Conservation (phyloP, 1,284 basidiomycete species). For the Dichomitus squalens region DNA sequence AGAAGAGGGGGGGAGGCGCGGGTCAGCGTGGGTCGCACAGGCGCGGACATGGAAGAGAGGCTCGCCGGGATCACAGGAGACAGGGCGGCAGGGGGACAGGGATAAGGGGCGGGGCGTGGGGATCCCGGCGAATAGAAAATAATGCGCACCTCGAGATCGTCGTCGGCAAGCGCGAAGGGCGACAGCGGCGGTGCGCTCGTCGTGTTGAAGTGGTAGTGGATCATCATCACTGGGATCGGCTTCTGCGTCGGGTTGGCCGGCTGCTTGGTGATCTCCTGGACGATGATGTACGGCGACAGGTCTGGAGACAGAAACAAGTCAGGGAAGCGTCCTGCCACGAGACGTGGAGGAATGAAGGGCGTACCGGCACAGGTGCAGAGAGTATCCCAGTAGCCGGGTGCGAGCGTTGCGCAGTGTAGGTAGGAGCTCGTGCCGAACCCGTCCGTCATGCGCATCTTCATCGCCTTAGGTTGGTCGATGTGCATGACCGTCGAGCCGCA, state of each 20-base stretch:
- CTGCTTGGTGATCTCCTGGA: constrained; percentile 52
- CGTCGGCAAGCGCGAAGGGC: constrained; percentile 15
- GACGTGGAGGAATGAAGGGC: constrained; percentile 11
- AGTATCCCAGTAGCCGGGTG: constrained; percentile 61
- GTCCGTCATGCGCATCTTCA: constrained; percentile 33
- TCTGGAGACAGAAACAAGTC: constrained; percentile 39
- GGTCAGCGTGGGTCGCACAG: neutral
- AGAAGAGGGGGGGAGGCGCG: neutral
- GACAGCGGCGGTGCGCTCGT: constrained; percentile 15
- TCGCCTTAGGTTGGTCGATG: constrained; percentile 48
- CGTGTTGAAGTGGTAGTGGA: constrained; percentile 24
- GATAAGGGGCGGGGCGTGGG: neutral
- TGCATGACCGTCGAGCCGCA: constrained; percentile 50
- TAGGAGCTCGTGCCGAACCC: constrained; percentile 29
- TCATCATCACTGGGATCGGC: constrained; percentile 9
- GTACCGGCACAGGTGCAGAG: constrained; percentile 54
- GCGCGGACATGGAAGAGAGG: neutral
- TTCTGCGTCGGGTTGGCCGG: constrained; percentile 8
- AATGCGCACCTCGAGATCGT: constrained; percentile 15
- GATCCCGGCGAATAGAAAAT: neutral
- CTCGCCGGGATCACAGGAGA: neutral
- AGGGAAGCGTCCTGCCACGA: neutral
- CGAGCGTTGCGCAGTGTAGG: constrained; percentile 59
- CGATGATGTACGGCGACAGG: constrained; percentile 54
- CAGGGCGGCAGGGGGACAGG: neutral